phyloP scores from a whole-genome alignment of 176 grass and related monocot species.

The Aegilops speltoides region DNA sequence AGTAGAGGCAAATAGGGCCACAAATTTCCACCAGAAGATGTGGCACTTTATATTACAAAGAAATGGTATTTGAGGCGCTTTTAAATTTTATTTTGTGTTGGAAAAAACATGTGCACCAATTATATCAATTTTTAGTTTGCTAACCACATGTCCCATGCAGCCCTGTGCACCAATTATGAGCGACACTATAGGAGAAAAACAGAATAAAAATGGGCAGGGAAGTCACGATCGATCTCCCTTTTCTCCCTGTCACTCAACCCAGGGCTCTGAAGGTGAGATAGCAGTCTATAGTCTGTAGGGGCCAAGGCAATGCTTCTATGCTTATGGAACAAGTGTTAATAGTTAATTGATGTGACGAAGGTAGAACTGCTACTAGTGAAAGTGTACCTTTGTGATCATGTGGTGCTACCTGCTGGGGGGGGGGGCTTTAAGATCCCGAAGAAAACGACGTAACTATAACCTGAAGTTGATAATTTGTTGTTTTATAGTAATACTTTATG shows the following conservation, averaged over 20 bases:
- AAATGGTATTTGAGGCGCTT: not conserved
- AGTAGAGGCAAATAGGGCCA: not conserved
- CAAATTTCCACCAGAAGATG: not conserved
- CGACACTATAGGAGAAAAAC: not conserved
- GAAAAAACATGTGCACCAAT: not conserved
- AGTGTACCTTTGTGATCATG: conserved; percentile 11
- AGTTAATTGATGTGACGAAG: conserved; percentile 42
- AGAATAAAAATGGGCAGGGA: not conserved
- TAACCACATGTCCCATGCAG: too few relatives aligned
- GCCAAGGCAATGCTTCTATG: not conserved
- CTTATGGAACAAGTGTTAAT: not conserved
- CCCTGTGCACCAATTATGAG: not conserved
- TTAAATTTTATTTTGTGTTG: not conserved
- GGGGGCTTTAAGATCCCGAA: not conserved
- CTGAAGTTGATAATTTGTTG: not conserved
- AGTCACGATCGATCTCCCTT: conserved; percentile 17
- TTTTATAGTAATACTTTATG: not conserved
- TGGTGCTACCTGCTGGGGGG: not conserved
- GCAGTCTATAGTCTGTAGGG: not conserved
- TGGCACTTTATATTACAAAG: not conserved
- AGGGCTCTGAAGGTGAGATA: conserved; percentile 6
- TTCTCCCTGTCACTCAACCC: not conserved
- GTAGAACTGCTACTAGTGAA: conserved; percentile 44
- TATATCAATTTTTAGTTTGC: too few relatives aligned
- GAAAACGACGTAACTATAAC: not conserved